Conservation (phyloP, 257 asterid species). For the Scutellaria baicalensis region DNA sequence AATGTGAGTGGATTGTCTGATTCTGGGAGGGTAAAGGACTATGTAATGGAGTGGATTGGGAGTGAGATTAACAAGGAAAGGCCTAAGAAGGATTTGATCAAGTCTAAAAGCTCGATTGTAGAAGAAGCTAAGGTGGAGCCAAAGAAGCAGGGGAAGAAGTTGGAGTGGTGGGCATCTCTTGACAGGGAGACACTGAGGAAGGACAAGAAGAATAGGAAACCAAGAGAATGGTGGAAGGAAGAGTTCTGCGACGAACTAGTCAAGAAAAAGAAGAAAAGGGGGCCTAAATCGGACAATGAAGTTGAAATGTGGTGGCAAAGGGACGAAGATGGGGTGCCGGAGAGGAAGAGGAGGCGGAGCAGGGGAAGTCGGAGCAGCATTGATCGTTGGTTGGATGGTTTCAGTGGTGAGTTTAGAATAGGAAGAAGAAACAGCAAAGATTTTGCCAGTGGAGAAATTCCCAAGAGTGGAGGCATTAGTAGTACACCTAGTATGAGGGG, state of each 20-base stretch:
- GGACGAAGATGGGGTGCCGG: conserved; percentile 53
- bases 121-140: conserved; percentile 28
- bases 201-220: conserved; percentile 50
- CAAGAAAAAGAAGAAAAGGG: conserved; percentile 65
- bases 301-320: conserved; percentile 82
- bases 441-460: conserved; percentile 59
- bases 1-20: conserved; percentile 55
- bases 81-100: conserved; percentile 73
- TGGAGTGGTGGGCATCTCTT: conserved; percentile 74
- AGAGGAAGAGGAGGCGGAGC: conserved; percentile 49
- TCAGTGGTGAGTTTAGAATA: conserved; percentile 71
- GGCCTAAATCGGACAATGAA: conserved; percentile 16
- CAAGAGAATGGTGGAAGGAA: conserved; percentile 97
- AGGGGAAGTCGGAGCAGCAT: conserved; percentile 55
- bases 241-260: conserved; percentile 80
- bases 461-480: conserved; percentile 87
- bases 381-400: conserved; percentile 79
- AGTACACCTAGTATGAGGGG: conserved; percentile 98
- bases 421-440: conserved; percentile 78
- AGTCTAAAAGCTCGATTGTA: conserved; percentile 30
- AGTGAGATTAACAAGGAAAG: conserved; percentile 78
- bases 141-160: conserved; percentile 57
- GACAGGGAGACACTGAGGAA: conserved; percentile 42
- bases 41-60: conserved; percentile 95
- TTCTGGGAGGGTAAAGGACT: conserved; percentile 79